Evolutionary conservation across 1,284 basidiomycete genomes (phyloP).

Genomic region (Puccinia triticina): DNA sequence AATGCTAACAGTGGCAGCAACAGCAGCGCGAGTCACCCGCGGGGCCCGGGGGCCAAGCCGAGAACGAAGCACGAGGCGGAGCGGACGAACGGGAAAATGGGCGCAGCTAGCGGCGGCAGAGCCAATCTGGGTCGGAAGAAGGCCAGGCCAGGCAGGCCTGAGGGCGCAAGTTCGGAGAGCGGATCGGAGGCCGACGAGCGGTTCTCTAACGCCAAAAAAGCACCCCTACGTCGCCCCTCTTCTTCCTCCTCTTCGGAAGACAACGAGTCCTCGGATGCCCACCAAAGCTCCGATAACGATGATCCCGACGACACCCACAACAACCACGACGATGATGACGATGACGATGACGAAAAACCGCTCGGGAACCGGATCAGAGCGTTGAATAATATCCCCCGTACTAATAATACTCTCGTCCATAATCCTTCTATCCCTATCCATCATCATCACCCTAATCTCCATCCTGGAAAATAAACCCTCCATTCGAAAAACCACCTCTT

Average conservation of each 20-base stretch:
- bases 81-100: background rate
- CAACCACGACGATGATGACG: background rate
- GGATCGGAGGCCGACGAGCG: background rate
- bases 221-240: too few relatives aligned
- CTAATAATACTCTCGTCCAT: background rate
- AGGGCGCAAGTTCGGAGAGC: conserved; percentile 8
- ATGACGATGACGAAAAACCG: conserved; percentile 44
- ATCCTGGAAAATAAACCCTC: too few relatives aligned
- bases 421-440: background rate
- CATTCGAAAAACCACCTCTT: too few relatives aligned
- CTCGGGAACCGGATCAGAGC: conserved; percentile 22
- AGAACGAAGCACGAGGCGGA: background rate
- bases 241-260: background rate
- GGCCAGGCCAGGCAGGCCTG: background rate
- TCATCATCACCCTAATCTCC: too few relatives aligned
- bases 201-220: background rate
- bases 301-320: too few relatives aligned
- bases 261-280: background rate
- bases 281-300: background rate
- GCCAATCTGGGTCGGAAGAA: background rate
- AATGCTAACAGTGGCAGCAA: conserved; percentile 1
- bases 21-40: background rate
- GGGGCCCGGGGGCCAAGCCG: background rate
- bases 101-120: background rate
- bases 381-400: background rate